Conservation (phyloP, 2,329 filamentous ascomycete genomes). For the Fusarium sublunatum region DNA sequence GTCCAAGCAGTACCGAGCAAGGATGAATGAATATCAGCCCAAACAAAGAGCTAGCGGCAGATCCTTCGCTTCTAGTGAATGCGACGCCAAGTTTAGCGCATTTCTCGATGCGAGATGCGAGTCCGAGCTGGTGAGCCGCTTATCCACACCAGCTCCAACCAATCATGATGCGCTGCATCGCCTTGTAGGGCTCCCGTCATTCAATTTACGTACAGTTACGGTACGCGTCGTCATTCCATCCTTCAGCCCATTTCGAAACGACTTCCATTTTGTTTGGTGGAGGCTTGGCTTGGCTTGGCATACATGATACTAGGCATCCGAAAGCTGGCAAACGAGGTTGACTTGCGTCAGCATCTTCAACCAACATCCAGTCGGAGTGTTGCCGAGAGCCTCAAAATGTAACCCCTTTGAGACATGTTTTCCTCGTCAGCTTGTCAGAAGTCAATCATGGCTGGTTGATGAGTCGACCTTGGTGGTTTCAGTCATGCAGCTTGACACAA, state of each 20-base stretch:
- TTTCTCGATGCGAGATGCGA: conserved; percentile 20
- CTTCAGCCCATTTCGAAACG: neutral
- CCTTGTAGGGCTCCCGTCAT: neutral
- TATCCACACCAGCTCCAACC: neutral
- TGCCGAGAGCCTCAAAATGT: no score
- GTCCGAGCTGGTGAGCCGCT: conserved; percentile 15
- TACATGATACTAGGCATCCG: neutral
- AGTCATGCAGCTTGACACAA: no score
- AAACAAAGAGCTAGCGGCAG: neutral
- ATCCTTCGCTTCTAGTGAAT: neutral
- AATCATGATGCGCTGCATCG: conserved; percentile 7
- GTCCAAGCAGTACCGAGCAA: neutral
- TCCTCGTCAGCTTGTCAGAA: no score
- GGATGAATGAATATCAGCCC: neutral
- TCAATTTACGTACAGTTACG: neutral
- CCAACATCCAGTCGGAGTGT: neutral
- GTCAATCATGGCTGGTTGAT: no score
- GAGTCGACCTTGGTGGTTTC: no score
- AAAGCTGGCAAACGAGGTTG: neutral
- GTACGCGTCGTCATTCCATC: conserved; percentile 1
- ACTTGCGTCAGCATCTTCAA: conserved; percentile 4
- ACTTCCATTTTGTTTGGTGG: neutral
- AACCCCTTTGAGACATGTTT: no score
- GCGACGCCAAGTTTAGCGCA: neutral
- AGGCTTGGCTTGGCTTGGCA: neutral